Conservation (phyloP, 2,329 filamentous ascomycete species). For the Sporothrix brunneoviolacea region DNA sequence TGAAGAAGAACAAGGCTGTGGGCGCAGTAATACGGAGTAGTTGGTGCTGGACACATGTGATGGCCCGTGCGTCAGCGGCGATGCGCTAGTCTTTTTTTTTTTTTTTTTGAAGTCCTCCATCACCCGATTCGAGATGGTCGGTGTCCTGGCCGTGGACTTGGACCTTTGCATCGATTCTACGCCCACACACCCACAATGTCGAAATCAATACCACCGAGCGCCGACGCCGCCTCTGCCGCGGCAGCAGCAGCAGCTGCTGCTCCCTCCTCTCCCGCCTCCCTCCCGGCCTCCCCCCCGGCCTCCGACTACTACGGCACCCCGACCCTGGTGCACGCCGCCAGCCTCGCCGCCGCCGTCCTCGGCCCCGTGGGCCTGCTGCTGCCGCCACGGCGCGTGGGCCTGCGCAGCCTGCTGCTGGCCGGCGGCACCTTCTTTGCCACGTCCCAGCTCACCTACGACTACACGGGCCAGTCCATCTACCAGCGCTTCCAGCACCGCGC, state of each 20-base stretch:
- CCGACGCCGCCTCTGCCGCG: not conserved
- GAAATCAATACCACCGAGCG: conserved; percentile 3
- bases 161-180: no score
- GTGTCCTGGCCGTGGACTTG: no score
- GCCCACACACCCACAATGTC: conserved; percentile 2
- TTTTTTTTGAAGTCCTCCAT: no score
- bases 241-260: not conserved
- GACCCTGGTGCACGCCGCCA: conserved; percentile 38
- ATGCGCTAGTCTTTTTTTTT: no score
- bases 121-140: no score
- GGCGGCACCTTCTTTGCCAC: conserved; percentile 45
- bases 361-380: conserved; percentile 42
- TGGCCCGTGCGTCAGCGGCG: no score
- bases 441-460: conserved; percentile 51
- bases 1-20: no score
- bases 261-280: not conserved
- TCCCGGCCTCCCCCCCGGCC: not conserved
- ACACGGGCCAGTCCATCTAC: conserved; percentile 47
- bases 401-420: conserved; percentile 44
- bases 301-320: conserved; percentile 23
- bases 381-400: conserved; percentile 43
- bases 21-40: no score
- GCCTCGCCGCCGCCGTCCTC: conserved; percentile 41
- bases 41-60: no score
- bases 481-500: conserved; percentile 41